phyloP scores from a whole-genome alignment of 441 rosid species.

The Metrosideros polymorpha region DNA sequence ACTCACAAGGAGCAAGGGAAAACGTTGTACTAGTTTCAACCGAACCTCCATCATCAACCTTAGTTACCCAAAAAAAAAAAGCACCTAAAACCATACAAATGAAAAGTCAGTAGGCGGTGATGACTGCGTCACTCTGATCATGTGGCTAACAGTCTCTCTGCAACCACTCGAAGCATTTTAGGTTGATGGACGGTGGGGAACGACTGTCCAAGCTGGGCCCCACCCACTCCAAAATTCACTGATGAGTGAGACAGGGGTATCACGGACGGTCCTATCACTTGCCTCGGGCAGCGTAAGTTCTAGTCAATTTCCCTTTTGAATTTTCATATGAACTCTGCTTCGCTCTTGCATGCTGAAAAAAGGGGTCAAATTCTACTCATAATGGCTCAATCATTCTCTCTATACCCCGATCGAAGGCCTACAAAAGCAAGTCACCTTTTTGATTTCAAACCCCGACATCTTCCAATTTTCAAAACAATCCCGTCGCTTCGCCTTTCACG shows the following conservation, averaged over 20 bases:
- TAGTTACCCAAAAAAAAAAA: background rate
- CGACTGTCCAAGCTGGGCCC: conserved; percentile 17
- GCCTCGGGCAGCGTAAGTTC: conserved; percentile 39
- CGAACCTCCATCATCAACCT: background rate
- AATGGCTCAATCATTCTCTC: background rate
- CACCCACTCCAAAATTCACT: background rate
- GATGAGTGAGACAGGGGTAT: conserved; percentile 20
- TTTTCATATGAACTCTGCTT: conserved; percentile 9
- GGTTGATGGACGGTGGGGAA: background rate
- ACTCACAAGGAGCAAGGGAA: background rate
- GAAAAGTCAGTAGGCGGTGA: background rate
- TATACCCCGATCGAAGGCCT: background rate
- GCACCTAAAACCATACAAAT: background rate
- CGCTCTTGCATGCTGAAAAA: background rate
- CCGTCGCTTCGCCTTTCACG: background rate
- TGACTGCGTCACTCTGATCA: background rate
- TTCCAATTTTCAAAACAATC: background rate
- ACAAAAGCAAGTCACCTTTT: background rate
- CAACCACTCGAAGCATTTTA: background rate
- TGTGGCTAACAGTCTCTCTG: background rate
- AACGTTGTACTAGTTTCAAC: background rate
- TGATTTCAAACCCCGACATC: background rate
- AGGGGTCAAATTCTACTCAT: background rate
- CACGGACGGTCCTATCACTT: conserved; percentile 74
- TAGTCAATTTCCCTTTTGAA: background rate